Conservation (phyloP, 768 basidiomycete species). For the Boletus vinaceobasis region DNA sequence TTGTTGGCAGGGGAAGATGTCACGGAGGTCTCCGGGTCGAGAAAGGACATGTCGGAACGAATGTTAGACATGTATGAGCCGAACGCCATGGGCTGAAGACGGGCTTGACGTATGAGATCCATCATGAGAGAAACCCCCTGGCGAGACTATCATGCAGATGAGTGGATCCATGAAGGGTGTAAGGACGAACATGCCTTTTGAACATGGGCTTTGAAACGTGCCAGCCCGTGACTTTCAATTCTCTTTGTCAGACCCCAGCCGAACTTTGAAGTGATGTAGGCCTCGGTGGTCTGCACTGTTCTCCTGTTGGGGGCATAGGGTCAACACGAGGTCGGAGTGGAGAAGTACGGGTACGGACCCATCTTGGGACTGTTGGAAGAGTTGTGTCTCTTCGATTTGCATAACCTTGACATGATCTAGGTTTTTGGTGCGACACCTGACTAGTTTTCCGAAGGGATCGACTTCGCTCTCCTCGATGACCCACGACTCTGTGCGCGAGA, state of each 20-base stretch:
- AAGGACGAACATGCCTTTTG: slow-evolving; percentile 57
- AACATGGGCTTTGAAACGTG: slow-evolving; percentile 82
- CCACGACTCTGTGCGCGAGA: slow-evolving; percentile 88
- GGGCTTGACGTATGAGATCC: slow-evolving; percentile 73
- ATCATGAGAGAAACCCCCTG: slow-evolving; percentile 86
- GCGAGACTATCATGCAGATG: slow-evolving; percentile 54
- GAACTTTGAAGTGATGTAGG: slow-evolving; percentile 80
- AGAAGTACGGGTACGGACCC: slow-evolving; percentile 50
- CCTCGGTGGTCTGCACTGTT: slow-evolving; percentile 84
- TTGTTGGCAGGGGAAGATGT: slow-evolving; percentile 12
- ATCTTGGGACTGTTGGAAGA: slow-evolving; percentile 62
- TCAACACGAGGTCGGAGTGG: background rate
- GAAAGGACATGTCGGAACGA: slow-evolving; percentile 32
- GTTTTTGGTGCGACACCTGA: slow-evolving; percentile 81
- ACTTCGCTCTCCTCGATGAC: slow-evolving; percentile 94
- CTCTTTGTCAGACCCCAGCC: slow-evolving; percentile 87
- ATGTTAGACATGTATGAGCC: slow-evolving; percentile 36
- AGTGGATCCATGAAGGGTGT: background rate
- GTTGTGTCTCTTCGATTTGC: slow-evolving; percentile 83
- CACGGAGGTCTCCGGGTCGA: slow-evolving; percentile 19
- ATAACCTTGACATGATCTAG: slow-evolving; percentile 93
- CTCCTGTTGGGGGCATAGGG: slow-evolving; percentile 41
- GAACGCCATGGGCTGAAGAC: slow-evolving; percentile 49
- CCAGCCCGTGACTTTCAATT: slow-evolving; percentile 83
- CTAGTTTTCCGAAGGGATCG: slow-evolving; percentile 73